Evolutionary conservation across 2,329 filamentous ascomycete genomes (phyloP).

Genomic region (Trichoderma sp.): DNA sequence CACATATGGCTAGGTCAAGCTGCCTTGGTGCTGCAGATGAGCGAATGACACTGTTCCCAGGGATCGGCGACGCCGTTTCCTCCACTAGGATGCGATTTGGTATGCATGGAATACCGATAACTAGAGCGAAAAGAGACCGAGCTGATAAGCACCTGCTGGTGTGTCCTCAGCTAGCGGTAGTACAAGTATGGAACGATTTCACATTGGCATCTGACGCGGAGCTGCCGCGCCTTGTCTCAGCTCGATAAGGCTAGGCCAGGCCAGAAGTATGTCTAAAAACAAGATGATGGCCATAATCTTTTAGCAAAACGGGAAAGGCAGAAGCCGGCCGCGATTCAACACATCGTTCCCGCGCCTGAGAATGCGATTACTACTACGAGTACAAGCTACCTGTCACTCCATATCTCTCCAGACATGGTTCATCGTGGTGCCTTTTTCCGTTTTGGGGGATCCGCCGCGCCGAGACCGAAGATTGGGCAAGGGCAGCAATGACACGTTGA

Average conservation of each 20-base stretch:
- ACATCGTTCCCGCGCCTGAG: background rate
- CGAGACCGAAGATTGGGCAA: background rate
- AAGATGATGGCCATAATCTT: background rate
- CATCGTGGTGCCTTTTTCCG: background rate
- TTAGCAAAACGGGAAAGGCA: background rate
- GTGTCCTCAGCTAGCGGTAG: background rate
- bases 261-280: background rate
- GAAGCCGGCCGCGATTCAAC: background rate
- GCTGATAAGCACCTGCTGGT: background rate
- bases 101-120: background rate
- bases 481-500: slow-evolving; percentile 4
- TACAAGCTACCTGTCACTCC: background rate
- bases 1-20: background rate
- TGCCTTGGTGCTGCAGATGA: background rate
- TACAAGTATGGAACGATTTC: background rate
- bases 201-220: background rate
- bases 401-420: background rate
- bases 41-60: slow-evolving; percentile 1
- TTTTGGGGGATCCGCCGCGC: background rate
- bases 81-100: background rate
- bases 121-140: background rate
- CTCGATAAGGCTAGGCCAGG: background rate
- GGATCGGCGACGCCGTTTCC: slow-evolving; percentile 16
- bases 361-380: background rate
- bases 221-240: background rate